A percentile compares a stretch with the other conserved stretches of the same genome.
phyloP scores from a whole-genome alignment of 371 early-diverging fungal species.

The Rhizopus microsporus region DNA sequence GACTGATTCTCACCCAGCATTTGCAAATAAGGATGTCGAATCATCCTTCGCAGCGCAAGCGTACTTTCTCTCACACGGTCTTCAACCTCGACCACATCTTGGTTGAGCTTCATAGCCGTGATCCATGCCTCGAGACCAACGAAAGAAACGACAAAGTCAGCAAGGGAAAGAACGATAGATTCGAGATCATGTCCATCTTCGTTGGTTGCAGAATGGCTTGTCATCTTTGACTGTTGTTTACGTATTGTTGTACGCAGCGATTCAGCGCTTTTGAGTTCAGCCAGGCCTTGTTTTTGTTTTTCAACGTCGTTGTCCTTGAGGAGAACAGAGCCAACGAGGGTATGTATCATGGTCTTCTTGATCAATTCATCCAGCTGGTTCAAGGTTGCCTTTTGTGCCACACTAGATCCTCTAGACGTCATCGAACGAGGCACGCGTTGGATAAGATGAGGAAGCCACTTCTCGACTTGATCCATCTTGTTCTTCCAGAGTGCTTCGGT shows the following conservation, averaged over 20 bases:
- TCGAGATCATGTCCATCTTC: conserved; percentile 21
- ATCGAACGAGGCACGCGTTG: conserved; percentile 32
- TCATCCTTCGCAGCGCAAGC: conserved; percentile 34
- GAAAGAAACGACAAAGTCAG: conserved; percentile 41
- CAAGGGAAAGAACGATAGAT: conserved; percentile 28
- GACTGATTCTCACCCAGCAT: conserved; percentile 17
- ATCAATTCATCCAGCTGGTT: conserved; percentile 29
- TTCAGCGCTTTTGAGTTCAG: conserved; percentile 30
- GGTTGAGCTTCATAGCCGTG: conserved; percentile 22
- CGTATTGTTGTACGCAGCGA: conserved; percentile 11
- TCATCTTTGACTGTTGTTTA: conserved; percentile 7
- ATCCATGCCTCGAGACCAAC: conserved; percentile 47
- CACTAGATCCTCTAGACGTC: conserved; percentile 14
- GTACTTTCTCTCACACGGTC: conserved; percentile 16
- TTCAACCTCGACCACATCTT: conserved; percentile 9
- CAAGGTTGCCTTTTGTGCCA: conserved; percentile 17
- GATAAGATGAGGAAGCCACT: conserved; percentile 20
- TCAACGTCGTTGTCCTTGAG: conserved; percentile 18
- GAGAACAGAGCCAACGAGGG: conserved; percentile 30
- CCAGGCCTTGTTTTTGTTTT: conserved; percentile 27
- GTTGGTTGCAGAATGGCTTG: not conserved
- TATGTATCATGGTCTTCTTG: conserved; percentile 31
- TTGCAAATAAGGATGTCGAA: conserved; percentile 23
- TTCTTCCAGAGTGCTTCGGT: conserved; percentile 39
- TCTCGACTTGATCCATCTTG: conserved; percentile 22